Evolutionary conservation across 805 yeast species (phyloP).

Genomic region (Saturnispora besseyi): DNA sequence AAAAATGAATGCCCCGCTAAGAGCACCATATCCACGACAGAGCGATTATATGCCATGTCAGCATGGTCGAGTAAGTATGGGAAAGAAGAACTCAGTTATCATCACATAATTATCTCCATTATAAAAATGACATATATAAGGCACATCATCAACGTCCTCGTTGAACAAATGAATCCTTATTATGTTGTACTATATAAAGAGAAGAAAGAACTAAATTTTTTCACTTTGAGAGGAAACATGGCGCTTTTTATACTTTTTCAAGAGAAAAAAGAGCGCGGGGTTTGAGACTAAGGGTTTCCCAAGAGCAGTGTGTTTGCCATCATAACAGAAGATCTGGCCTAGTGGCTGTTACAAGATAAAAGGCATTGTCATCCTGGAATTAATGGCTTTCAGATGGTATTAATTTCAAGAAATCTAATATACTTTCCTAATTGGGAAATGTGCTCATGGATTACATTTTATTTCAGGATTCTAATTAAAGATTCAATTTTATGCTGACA

Average conservation of each 20-base stretch:
- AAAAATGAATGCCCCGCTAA: slow-evolving; percentile 27
- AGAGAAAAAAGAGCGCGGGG: not conserved
- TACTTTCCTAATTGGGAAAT: not conserved
- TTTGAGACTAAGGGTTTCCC: not conserved
- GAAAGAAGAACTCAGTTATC: slow-evolving; percentile 65
- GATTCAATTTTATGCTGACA: not conserved
- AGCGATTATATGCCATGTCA: slow-evolving; percentile 67
- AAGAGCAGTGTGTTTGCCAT: not conserved
- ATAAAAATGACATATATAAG: not conserved
- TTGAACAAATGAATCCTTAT: not conserved
- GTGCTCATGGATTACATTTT: not conserved
- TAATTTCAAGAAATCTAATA: not conserved
- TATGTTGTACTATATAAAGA: not conserved
- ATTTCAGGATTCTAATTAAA: not conserved
- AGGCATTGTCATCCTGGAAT: not conserved
- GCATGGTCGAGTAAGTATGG: slow-evolving; percentile 91
- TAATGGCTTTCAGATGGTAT: not conserved
- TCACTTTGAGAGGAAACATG: not conserved
- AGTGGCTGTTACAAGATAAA: no score
- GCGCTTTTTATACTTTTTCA: not conserved
- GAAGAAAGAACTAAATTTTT: not conserved
- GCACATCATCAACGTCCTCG: not conserved
- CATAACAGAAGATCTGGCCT: no score
- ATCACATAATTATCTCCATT: slow-evolving; percentile 17
- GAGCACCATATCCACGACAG: slow-evolving; percentile 21